Evolutionary conservation across 148 eudicot genomes (phyloP).

Genomic region (Vaccinium darrowii): DNA sequence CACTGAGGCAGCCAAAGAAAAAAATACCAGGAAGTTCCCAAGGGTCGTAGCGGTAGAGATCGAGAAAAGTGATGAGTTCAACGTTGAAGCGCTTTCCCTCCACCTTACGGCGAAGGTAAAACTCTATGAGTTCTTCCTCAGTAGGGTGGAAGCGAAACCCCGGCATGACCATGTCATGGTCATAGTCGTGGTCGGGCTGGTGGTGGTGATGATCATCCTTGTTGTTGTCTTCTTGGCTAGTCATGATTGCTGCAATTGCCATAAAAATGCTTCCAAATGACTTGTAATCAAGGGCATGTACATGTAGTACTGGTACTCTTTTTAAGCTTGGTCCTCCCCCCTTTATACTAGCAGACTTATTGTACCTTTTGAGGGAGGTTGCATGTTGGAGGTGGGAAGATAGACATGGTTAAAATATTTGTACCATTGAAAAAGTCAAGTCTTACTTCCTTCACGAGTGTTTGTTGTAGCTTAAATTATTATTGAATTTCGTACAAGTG

Average conservation of each 20-base stretch:
- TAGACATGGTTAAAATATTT: slow-evolving; percentile 10
- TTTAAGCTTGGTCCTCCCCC: slow-evolving; percentile 4
- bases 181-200: slow-evolving; percentile 25
- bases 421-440: not conserved
- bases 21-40: slow-evolving; percentile 93
- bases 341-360: not conserved
- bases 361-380: not conserved
- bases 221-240: slow-evolving; percentile 28
- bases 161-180: slow-evolving; percentile 86
- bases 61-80: slow-evolving; percentile 91
- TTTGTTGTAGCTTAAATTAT: not conserved
- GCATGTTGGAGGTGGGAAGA: slow-evolving; percentile 7
- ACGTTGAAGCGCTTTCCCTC: slow-evolving; percentile 93
- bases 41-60: slow-evolving; percentile 93
- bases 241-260: slow-evolving; percentile 79
- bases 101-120: slow-evolving; percentile 97
- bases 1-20: not conserved
- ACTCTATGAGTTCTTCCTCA: slow-evolving; percentile 86
- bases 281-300: not conserved
- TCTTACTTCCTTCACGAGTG: not conserved
- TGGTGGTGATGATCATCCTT: slow-evolving; percentile 30
- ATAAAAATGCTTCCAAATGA: slow-evolving; percentile 32
- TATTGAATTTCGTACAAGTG: not conserved
- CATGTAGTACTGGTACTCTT: not conserved
- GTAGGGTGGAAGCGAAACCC: slow-evolving; percentile 95